A percentile compares a stretch with the other conserved stretches of the same genome.
These are phyloP conservation scores for Boletus sp. DNA, from an alignment of 768 basidiomycete genomes.

Conservation along the genomic window DNA sequence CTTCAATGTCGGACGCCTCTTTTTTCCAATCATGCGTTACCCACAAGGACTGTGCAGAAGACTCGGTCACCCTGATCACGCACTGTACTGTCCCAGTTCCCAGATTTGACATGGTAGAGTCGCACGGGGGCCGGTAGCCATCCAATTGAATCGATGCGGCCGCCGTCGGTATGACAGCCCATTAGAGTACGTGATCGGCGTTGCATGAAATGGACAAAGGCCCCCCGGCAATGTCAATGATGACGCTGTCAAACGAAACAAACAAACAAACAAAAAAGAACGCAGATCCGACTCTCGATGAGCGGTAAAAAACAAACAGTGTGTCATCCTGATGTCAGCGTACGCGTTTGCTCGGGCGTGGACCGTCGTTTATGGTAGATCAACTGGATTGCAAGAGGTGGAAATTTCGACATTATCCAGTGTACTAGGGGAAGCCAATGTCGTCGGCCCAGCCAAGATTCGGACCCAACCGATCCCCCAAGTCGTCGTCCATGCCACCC, in stretches of 20 bases:
- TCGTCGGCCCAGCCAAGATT: conserved; percentile 28
- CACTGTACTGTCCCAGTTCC: not conserved
- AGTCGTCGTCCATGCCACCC: conserved; percentile 29
- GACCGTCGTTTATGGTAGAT: not conserved
- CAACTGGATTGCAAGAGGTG: not conserved
- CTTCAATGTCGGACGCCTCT: not conserved
- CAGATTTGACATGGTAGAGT: not conserved
- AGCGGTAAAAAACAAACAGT: not conserved
- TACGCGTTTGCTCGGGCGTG: not conserved
- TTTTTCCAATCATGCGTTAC: not conserved
- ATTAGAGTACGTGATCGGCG: not conserved
- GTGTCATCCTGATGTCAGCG: not conserved
- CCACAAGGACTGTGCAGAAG: not conserved
- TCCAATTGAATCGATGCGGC: not conserved
- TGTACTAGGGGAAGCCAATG: conserved; percentile 16
- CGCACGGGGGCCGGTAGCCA: not conserved
- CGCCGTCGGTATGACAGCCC: not conserved
- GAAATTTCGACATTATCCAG: not conserved
- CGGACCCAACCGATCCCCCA: conserved; percentile 20
- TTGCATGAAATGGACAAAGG: not conserved
- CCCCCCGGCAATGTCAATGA: not conserved
- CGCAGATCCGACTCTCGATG: not conserved
- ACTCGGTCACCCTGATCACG: not conserved
- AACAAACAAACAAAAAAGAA: not conserved
- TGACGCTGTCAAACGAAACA: not conserved